Base-by-base conservation (phyloP, 1,284 basidiomycete genomes). In the Melampsora larici-populina region DNA sequence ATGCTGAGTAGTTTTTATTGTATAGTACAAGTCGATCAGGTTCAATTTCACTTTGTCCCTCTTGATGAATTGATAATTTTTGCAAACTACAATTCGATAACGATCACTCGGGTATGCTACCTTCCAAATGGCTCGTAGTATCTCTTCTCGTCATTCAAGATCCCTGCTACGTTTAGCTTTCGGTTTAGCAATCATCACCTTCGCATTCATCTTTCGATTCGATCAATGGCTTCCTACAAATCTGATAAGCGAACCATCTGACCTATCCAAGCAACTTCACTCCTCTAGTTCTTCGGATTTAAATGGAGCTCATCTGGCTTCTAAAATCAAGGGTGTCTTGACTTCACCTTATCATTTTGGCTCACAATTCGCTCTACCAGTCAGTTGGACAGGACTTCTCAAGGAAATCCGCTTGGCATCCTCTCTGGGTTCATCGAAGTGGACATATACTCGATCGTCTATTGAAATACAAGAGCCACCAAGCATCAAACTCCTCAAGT, bases 401-500 rank as follows among this genome's bases (percentile, higher is more conserved):
- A 60, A 60, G 18, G 9, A 60, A 11, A 29, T 60, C 21, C 29
- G n/a, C 15, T 60, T 29, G 18, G n/a, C 29, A 1, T 60, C 55
- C 26, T 60, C 55, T 60, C 29, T 29, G n/a, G 55, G 55, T 8
- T 24, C 55, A 24, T 60, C 55, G 26, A 29, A 29, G n/a, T 24
- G 29, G n/a, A 26, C 55, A 13, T 24, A 24, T 24, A 60, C 55
- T 24, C n/a, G 24, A 60, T 60, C 55, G 29, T 60, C n/a, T 7
- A 8, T 26, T 60, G 55, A 60, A 60, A 26, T 18, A 60, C 55
- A 29, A 17, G n/a, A 60, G 1, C 73, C 73, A 49, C 73, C 73
- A 36, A 55, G 26, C n/a, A 76, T 76, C 43, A 67, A 68, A 29
- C 48, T 76, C 43, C 29, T 48, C 58, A 55, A 55, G 15, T 68